Base-by-base conservation (phyloP, 352 stramenopile genomes). In the Globisporangium barbulae region DNA sequence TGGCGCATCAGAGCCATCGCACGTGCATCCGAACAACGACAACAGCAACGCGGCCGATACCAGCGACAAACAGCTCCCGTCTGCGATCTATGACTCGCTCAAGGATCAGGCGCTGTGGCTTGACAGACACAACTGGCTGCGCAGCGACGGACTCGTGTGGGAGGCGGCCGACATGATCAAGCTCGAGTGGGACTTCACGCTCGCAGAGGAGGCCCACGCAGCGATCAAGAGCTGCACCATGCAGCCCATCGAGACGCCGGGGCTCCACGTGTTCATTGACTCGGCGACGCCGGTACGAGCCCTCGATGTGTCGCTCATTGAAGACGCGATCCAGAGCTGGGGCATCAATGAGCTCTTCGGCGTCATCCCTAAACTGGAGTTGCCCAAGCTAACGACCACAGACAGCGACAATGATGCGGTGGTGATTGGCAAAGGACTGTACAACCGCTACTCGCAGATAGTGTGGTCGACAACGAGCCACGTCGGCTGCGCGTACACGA, bases 51-150 rank as follows among this genome's bases (percentile, higher is more conserved):
- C 19, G 31, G 17, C 17, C 19, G 28, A 21, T 41, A 33, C 5
- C 21, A 55, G 60, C 41, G 19, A n/a, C 6, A 39, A 42, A 35
- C 22, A 35, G 31, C 12, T 45, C 7, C 2, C 49, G 15, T 42
- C 50, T 6, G 39, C 39, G 6, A 39, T 67, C 41, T 47, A 61
- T 25, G 53, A 61, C 22, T 37, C 56, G 22, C 19, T 33, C 8
- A 42, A n/a, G 0, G 64, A 70, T 33, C 64, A 48, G n/a, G 50
- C 59, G 28, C 44, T 53, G 1, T 70, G 64, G 64, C 64, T 70
- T 21, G 64, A 70, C 22, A 59, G 64, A 21, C 50, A 53, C 42
- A 65, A 70, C 37, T 70, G 58, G 58, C 53, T 70, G 13, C 64
- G 64, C 37, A 55, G 47, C 25, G 64, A 70, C 17, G 64, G 58